Evolutionary conservation across 306 rosid species (phyloP), one percentile per base, ranked within the genome.

Genomic region (Trifolium pratense): DNA sequence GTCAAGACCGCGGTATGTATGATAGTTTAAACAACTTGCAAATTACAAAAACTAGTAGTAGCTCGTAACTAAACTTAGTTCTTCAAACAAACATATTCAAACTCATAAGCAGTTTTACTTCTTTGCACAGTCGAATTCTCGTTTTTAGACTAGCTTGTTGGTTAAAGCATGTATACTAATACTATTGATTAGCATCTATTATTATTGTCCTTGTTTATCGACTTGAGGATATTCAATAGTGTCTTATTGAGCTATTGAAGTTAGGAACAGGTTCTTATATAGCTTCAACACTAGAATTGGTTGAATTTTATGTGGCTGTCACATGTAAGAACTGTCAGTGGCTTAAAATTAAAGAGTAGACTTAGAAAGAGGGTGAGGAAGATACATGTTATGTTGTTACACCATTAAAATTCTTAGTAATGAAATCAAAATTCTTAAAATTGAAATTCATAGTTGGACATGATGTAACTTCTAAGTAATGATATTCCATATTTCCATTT

Each of bases 1-100:
- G 92, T 93, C 84, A 93, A 93, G 67, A 93, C 98, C 16, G 98
- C 98, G 73, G 98, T 93, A 88, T n/a, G 98, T 93, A 88, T n/a
- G 66, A 59, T 7, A 59, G 34, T 26, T 56, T 21, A 56, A 56
- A 56, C 6, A 21, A 25, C 31, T 23, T 55, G 16, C 31, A 12
- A 21, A 12, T 20, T 55, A 23, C 31, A 25, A 57, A 29, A 29
- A 29, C 32, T 29, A 29, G 32, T 1, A 25, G 29, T 25, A 25
- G 29, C 29, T 25, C 29, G 0, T 57, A 57, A 25, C 63, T 57
- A 17, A 26, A 12, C 17, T 11, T 56, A 58, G 64, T 6, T 58
- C 5, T 58, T 58, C 16, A 14, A 58, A 58, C 26, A 13, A 58
- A 26, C 10, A 26, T 58, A 29, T 59, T 29, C 65, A 59, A 18